Evolutionary conservation across 2,329 filamentous ascomycete genomes (phyloP).

Genomic region (Verticillium longisporum): DNA sequence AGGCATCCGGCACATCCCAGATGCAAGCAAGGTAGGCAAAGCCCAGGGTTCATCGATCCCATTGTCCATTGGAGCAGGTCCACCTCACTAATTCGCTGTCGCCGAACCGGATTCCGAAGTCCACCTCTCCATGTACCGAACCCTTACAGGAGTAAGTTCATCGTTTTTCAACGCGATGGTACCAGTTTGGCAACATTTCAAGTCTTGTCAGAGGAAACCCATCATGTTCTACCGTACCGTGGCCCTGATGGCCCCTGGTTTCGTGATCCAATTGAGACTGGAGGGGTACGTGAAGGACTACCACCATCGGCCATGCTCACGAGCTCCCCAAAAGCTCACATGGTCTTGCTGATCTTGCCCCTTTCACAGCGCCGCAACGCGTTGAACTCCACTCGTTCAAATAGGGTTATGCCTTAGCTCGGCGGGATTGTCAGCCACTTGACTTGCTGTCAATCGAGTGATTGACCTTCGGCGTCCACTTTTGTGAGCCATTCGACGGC

Average conservation of each 20-base stretch:
- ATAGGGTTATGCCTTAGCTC: constrained; percentile 2
- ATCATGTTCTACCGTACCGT: no score
- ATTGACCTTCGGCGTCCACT: neutral
- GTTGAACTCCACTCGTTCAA: neutral
- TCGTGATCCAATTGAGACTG: no score
- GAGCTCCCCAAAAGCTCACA: neutral
- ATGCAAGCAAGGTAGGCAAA: neutral
- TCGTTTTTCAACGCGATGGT: no score
- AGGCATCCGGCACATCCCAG: constrained; percentile 4
- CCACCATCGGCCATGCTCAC: neutral
- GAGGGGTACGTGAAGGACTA: neutral
- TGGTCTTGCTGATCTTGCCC: neutral
- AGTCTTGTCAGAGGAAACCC: no score
- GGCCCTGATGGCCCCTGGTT: no score
- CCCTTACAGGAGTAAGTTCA: neutral
- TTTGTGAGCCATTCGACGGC: neutral
- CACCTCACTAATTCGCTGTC: neutral
- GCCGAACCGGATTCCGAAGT: neutral
- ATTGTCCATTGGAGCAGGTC: neutral
- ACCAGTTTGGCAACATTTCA: no score
- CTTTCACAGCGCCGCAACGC: neutral
- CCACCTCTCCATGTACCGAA: neutral
- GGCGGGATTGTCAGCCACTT: neutral
- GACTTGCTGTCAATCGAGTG: neutral
- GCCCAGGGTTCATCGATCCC: neutral